A percentile compares a stretch with the other conserved stretches of the same genome.
phyloP scores from a whole-genome alignment of 1,139 yeast species.

The Candida sp. region DNA sequence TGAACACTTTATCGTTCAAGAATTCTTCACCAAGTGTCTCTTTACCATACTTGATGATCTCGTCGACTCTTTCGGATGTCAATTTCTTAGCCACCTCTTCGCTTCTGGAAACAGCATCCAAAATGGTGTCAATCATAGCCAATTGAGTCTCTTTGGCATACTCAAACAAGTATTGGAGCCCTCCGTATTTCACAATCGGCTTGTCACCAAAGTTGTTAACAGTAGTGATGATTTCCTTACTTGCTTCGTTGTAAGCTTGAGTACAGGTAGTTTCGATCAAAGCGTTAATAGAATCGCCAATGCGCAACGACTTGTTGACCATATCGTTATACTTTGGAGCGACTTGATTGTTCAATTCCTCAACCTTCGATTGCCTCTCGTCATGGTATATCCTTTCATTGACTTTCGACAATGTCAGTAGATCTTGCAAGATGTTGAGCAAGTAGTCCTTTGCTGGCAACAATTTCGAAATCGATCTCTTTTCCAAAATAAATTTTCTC shows the following conservation, averaged over 20 bases:
- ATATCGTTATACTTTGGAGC: constrained; percentile 68
- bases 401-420: constrained; percentile 59
- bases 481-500: constrained; percentile 86
- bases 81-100: constrained; percentile 70
- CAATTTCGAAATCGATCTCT: constrained; percentile 86
- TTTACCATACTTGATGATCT: constrained; percentile 69
- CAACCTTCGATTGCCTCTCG: constrained; percentile 48
- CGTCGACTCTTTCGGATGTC: constrained; percentile 63
- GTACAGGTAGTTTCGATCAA: constrained; percentile 66
- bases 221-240: constrained; percentile 53
- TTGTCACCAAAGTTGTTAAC: constrained; percentile 61
- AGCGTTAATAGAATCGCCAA: constrained; percentile 63
- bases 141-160: constrained; percentile 76
- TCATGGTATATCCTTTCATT: constrained; percentile 61
- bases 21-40: constrained; percentile 60
- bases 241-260: constrained; percentile 65
- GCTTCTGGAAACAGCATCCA: constrained; percentile 63
- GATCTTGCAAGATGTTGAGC: constrained; percentile 68
- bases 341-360: constrained; percentile 53
- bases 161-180: constrained; percentile 67
- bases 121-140: constrained; percentile 65
- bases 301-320: constrained; percentile 53
- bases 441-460: constrained; percentile 92
- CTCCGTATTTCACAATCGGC: constrained; percentile 61
- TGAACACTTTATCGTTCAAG: constrained; percentile 68